Base-by-base conservation (phyloP, 495 filamentous ascomycete genomes). In the Xylaria longipes region DNA sequence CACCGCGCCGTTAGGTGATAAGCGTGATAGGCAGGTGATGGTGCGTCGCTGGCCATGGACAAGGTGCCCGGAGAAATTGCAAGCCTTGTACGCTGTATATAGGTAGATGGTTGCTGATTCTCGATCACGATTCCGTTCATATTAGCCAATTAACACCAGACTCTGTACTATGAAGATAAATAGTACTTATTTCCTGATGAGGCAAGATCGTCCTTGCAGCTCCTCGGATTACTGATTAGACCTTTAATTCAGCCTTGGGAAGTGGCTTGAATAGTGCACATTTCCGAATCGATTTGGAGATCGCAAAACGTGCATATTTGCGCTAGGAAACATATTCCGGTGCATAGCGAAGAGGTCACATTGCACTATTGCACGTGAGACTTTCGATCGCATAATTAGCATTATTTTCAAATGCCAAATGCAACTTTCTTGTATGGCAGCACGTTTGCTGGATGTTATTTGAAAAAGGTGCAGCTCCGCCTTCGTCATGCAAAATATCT, bases 61-160 rank as follows among this genome's bases (percentile, higher is more conserved):
- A 70, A 61, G 68, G 68, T 63, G n/a, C 56, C 68, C 68, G 57
- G 54, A 70, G 54, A 58, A 48, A 62, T 62, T 62, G 68, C 68
- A 63, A 35, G 57, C 57, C 57, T 56, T 65, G 62, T 46, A 65
- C 27, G 27, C 37, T 46, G 11, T 25, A 54, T 29, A 56, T 31
- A 22, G n/a, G 52, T 63, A 41, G 60, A 63, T 22, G 37, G 3
- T 63, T 41, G 60, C 37, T 63, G 37, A 63, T 22, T 41, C 37
- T 45, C 15, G 39, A 39, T 11, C 41, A n/a, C 43, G 25, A 22
- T n/a, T 31, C 11, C 27, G 27, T 27, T 31, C 62, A 22, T 65
- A 15, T 50, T 33, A 33, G 50, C 62, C 22, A 48, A 65, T 65
- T 35, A 27, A 63, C 37, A 41, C 29, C 7, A 27, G 20, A 43